Percentiles rank a stretch among this genome's conserved stretches.
phyloP scores from a whole-genome alignment of 176 grass and related monocot species.

The Cocos nucifera region DNA sequence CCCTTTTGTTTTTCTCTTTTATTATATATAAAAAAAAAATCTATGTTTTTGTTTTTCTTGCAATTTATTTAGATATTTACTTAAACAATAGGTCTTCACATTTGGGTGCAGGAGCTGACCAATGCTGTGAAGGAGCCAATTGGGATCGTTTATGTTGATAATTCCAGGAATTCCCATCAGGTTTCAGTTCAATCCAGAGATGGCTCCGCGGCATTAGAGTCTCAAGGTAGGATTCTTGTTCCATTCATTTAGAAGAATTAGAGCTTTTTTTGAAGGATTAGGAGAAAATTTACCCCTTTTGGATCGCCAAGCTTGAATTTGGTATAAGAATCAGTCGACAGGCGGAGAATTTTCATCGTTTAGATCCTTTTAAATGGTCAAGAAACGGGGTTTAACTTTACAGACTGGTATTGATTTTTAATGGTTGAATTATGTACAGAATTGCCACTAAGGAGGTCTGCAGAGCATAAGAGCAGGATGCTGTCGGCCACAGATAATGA shows the following conservation, averaged over 20 bases:
- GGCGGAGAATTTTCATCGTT: too few relatives aligned
- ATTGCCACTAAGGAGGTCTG: slow-evolving; percentile 13
- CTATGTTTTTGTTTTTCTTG: background rate
- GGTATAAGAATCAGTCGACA: background rate
- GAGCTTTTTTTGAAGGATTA: background rate
- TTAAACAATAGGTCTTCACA: background rate
- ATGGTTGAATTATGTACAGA: slow-evolving; percentile 21
- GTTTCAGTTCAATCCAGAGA: slow-evolving; percentile 7
- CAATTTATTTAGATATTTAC: background rate
- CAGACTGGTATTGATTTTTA: background rate
- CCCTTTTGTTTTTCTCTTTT: background rate
- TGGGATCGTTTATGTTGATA: slow-evolving; percentile 21
- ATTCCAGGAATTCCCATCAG: slow-evolving; percentile 18
- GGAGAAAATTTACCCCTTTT: background rate
- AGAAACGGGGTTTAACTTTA: background rate
- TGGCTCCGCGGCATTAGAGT: slow-evolving; percentile 8
- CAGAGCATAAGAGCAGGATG: slow-evolving; percentile 39
- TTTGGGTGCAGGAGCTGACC: slow-evolving; percentile 19
- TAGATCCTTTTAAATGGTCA: background rate
- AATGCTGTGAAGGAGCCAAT: slow-evolving; percentile 36
- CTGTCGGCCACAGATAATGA: slow-evolving; percentile 23
- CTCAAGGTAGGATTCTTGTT: slow-evolving; percentile 15
- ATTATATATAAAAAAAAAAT: background rate
- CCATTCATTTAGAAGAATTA: background rate
- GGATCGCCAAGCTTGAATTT: background rate